Evolutionary conservation across 768 basidiomycete species (phyloP).

Genomic region (Lactifluus pinguis): DNA sequence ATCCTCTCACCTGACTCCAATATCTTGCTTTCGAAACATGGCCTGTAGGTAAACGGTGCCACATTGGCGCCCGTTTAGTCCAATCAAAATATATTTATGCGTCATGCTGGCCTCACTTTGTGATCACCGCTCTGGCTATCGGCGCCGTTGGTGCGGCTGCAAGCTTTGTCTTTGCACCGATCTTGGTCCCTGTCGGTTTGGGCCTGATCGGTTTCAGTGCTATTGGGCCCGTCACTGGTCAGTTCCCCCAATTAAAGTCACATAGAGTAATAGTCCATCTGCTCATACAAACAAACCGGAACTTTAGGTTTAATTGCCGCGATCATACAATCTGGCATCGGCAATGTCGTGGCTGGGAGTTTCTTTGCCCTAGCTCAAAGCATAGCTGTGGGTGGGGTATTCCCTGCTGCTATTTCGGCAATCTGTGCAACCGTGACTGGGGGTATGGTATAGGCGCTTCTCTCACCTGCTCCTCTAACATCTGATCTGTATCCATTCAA

Average conservation of each 20-base stretch:
- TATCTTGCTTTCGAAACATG: not conserved
- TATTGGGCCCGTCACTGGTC: conserved; percentile 3
- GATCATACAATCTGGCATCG: no score
- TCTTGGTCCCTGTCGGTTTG: not conserved
- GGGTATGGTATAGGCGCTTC: not conserved
- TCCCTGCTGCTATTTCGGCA: not conserved
- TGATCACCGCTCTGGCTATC: not conserved
- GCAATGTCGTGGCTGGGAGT: no score
- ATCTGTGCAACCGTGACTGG: not conserved
- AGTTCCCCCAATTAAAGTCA: not conserved
- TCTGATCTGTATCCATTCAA: no score
- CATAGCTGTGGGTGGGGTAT: conserved; percentile 5
- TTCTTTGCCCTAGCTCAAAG: not conserved
- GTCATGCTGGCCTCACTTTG: not conserved
- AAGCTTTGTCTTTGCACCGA: not conserved
- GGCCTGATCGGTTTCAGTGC: not conserved
- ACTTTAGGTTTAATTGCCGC: no score
- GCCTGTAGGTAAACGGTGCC: not conserved
- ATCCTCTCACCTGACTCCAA: not conserved
- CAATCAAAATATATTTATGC: not conserved
- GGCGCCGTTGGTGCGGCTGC: not conserved
- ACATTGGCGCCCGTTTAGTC: not conserved
- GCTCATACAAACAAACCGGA: no score
- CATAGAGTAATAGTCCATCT: not conserved
- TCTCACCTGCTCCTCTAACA: no score